phyloP scores from a whole-genome alignment of 164 flowering plant genomes.

The Euptelea pleiosperma region DNA sequence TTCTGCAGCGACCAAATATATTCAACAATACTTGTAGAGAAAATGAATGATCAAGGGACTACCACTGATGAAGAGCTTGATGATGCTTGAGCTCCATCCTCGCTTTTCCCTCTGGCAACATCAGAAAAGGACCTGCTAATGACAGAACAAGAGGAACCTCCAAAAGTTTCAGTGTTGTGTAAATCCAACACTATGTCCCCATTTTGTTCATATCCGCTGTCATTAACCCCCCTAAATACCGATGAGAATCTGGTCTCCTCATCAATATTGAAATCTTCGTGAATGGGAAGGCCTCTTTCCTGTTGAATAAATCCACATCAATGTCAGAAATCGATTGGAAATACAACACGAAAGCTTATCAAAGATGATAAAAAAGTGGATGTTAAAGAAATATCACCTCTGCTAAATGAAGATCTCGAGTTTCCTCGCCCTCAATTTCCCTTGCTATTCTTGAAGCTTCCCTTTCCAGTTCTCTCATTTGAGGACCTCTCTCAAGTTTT shows the following conservation, averaged over 20 bases:
- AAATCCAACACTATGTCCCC: conserved; percentile 56
- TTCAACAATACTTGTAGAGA: neutral
- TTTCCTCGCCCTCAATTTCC: conserved; percentile 96
- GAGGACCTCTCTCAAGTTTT: conserved; percentile 92
- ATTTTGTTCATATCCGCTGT: conserved; percentile 63
- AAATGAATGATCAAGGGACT: conserved; percentile 13
- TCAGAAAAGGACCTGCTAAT: conserved; percentile 37
- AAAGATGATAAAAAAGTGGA: conserved; percentile 1
- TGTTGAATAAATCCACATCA: conserved; percentile 25
- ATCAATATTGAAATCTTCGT: conserved; percentile 64
- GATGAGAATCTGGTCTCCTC: conserved; percentile 94
- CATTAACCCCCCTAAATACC: conserved; percentile 55
- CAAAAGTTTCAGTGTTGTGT: conserved; percentile 68
- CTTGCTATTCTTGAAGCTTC: conserved; percentile 86
- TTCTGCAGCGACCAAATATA: neutral
- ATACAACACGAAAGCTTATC: conserved; percentile 3
- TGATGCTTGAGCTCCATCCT: conserved; percentile 38
- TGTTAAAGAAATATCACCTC: conserved; percentile 50
- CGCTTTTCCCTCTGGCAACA: conserved; percentile 35
- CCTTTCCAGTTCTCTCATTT: conserved; percentile 68
- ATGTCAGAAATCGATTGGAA: conserved; percentile 4
- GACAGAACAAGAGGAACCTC: conserved; percentile 37
- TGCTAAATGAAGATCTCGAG: conserved; percentile 86
- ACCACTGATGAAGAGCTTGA: conserved; percentile 52
- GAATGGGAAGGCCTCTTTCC: conserved; percentile 74